Base-by-base conservation (phyloP, 345 rosid species). In the Limnanthes douglasii region DNA sequence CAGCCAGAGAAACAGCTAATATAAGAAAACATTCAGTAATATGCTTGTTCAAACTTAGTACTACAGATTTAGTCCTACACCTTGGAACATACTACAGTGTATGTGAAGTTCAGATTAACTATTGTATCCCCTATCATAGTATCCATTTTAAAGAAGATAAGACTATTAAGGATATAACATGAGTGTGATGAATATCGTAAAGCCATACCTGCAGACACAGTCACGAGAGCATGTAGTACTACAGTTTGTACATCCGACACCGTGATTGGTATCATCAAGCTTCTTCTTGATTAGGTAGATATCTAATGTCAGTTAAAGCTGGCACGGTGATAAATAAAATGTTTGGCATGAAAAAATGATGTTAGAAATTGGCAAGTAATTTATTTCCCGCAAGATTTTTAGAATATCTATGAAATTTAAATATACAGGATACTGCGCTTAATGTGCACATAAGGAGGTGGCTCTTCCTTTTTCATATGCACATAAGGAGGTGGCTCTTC, bases 161-260 rank as follows among this genome's bases (percentile, higher is more conserved):
- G n/a, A n/a, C n/a, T n/a, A n/a, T n/a, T n/a, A n/a, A n/a, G n/a
- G n/a, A n/a, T n/a, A n/a, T n/a, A n/a, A n/a, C n/a, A n/a, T n/a
- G n/a, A n/a, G n/a, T n/a, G n/a, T n/a, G n/a, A n/a, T n/a, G n/a
- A n/a, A n/a, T n/a, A n/a, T n/a, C n/a, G n/a, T n/a, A n/a, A n/a
- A n/a, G n/a, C n/a, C n/a, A 23, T 50, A 83, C 97, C 95, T 84
- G 94, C 95, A 84, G 15, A 88, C 79, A 53, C 98, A 88, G 59
- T 72, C 24, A 29, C 74, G 80, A 46, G 65, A 66, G 58, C 98
- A 88, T 22, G 40, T 54, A 37, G 86, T 62, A 39, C 65, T 67
- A 67, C 95, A 88, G 48, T 51, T 72, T 26, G 75, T 68, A 77
- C 98, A 84, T 35, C 98, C 98, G 51, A 62, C 67, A 42, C 69